A percentile compares a stretch with the other conserved stretches of the same genome.
Evolutionary conservation across 345 rosid species (phyloP).

Genomic region (Murraya koenigii): DNA sequence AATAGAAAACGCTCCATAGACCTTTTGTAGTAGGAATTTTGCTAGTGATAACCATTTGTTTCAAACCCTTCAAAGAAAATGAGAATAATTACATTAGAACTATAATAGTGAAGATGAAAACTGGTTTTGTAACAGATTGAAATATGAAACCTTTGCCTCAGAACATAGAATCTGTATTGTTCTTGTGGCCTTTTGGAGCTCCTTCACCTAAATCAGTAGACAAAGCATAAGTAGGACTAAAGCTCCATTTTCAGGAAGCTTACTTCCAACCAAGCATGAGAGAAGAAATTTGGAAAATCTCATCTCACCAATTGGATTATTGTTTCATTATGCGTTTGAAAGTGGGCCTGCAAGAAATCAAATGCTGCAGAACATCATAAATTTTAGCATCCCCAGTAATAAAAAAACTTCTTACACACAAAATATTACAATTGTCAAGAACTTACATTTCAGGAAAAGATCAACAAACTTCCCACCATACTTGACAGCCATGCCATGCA

Average conservation of each 20-base stretch:
- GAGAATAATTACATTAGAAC: conserved; percentile 12
- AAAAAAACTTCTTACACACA: neutral
- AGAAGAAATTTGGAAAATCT: neutral
- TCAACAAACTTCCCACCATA: conserved; percentile 81
- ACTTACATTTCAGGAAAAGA: conserved; percentile 71
- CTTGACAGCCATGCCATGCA: conserved; percentile 82
- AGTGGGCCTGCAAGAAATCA: conserved; percentile 64
- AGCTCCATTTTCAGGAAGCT: neutral
- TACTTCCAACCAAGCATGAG: neutral
- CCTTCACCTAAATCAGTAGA: conserved; percentile 50
- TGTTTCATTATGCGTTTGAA: conserved; percentile 57
- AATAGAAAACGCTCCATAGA: conserved; percentile 84
- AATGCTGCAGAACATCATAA: conserved; percentile 48
- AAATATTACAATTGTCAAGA: conserved; percentile 2
- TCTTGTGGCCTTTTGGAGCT: conserved; percentile 87
- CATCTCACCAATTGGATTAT: conserved; percentile 62
- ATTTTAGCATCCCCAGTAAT: conserved; percentile 18
- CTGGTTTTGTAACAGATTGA: conserved; percentile 1
- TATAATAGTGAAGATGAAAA: neutral
- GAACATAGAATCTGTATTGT: conserved; percentile 83
- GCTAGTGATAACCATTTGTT: conserved; percentile 68
- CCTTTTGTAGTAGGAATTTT: conserved; percentile 75
- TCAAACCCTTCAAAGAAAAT: conserved; percentile 53
- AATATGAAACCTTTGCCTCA: conserved; percentile 71
- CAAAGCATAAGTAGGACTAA: conserved; percentile 4